phyloP scores from a whole-genome alignment of 768 basidiomycete genomes.

The Boletus rubroflammeus region DNA sequence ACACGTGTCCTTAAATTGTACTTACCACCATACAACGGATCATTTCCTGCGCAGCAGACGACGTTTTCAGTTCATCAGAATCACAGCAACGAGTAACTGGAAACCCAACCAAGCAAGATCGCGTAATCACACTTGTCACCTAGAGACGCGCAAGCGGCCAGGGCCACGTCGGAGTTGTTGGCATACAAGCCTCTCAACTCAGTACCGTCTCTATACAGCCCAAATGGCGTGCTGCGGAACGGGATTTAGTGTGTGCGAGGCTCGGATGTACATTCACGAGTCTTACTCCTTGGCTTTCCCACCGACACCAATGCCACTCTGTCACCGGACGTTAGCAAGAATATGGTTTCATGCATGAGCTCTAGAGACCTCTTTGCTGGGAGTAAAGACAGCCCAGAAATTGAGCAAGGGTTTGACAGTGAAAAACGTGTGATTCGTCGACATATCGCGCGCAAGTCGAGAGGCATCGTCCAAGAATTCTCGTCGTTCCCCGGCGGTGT shows the following conservation, averaged over 20 bases:
- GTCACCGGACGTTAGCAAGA: conserved; percentile 8
- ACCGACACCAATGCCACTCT: conserved; percentile 69
- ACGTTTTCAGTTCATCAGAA: conserved; percentile 3
- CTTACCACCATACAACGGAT: conserved; percentile 75
- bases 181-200: conserved; percentile 74
- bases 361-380: conserved; percentile 60
- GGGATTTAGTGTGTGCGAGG: not conserved
- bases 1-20: not conserved
- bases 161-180: conserved; percentile 60
- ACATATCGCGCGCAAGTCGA: conserved; percentile 65
- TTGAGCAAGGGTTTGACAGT: conserved; percentile 74
- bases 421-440: conserved; percentile 71
- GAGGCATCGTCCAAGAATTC: conserved; percentile 67
- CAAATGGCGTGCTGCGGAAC: conserved; percentile 60
- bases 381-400: conserved; percentile 77
- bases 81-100: conserved; percentile 3
- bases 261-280: not conserved
- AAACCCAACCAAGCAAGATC: conserved; percentile 58
- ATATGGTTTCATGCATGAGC: conserved; percentile 20
- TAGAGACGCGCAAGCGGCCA: conserved; percentile 63
- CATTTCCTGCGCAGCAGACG: conserved; percentile 51
- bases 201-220: conserved; percentile 74
- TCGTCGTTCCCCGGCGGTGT: conserved; percentile 49
- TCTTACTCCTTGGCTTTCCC: conserved; percentile 67
- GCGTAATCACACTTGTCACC: conserved; percentile 70